Conservation (phyloP, 768 basidiomycete genomes). For the Rhodotorula kratochvilovae region DNA sequence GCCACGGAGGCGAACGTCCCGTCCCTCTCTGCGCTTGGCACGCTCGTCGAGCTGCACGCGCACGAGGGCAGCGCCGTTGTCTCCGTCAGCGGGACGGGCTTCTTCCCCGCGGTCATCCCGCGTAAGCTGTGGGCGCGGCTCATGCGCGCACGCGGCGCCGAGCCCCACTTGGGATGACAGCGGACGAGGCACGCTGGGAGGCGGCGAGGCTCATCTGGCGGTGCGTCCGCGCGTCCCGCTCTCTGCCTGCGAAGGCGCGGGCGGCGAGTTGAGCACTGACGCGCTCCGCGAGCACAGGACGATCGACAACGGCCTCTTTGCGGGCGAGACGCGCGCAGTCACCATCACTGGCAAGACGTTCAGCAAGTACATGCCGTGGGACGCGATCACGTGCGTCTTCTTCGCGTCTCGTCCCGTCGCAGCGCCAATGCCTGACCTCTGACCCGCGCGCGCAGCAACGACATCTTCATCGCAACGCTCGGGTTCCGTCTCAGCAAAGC, state of each 20-base stretch:
- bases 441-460: constrained; percentile 1
- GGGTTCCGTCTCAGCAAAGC: neutral
- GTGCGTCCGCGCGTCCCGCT: constrained; percentile 1
- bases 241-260: neutral
- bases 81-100: neutral
- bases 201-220: constrained; percentile 12
- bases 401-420: neutral
- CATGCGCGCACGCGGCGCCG: neutral
- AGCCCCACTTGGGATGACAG: neutral
- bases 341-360: constrained; percentile 12
- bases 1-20: neutral
- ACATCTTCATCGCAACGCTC: constrained; percentile 26
- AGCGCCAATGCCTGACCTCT: neutral
- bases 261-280: no score
- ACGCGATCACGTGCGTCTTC: constrained; percentile 8
- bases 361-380: constrained; percentile 5
- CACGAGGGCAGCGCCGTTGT: neutral
- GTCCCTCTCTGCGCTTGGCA: neutral
- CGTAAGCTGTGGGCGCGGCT: neutral
- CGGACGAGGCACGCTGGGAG: neutral
- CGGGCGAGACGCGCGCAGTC: constrained; percentile 8
- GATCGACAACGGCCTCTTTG: constrained; percentile 25
- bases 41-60: neutral
- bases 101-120: neutral
- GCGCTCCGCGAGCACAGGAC: neutral